phyloP scores from a whole-genome alignment of 768 basidiomycete genomes.

The Hypholoma fasciculare region DNA sequence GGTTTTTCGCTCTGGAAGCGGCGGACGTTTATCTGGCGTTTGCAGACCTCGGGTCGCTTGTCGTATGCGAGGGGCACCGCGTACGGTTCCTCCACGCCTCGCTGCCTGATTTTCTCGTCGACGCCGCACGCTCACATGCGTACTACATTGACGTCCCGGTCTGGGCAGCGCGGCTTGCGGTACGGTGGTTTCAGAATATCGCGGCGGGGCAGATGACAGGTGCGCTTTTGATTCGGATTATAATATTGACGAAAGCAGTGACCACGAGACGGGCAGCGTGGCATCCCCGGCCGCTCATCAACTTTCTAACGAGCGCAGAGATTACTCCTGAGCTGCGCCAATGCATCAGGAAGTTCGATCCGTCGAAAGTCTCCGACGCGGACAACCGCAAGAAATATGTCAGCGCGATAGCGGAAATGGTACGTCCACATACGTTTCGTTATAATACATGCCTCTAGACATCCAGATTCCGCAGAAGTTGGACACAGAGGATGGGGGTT shows the following conservation, averaged over 20 bases:
- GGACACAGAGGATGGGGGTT: too few relatives aligned
- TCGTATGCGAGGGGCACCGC: not conserved
- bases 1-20: not conserved
- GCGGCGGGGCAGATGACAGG: not conserved
- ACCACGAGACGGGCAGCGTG: too few relatives aligned
- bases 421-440: not conserved
- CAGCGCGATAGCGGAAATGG: not conserved
- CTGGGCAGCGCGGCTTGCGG: not conserved
- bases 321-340: not conserved
- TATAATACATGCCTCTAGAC: not conserved
- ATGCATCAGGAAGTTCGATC: not conserved
- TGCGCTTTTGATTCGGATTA: not conserved
- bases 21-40: not conserved
- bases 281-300: not conserved
- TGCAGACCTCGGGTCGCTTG: not conserved
- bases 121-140: not conserved
- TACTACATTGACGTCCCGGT: not conserved
- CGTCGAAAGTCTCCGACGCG: not conserved
- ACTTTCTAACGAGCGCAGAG: not conserved
- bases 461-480: too few relatives aligned
- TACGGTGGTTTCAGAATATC: not conserved
- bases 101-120: not conserved
- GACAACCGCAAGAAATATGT: not conserved
- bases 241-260: too few relatives aligned
- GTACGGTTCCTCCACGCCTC: not conserved